phyloP scores from a whole-genome alignment of 1,284 basidiomycete genomes.

The Boletus sp. region DNA sequence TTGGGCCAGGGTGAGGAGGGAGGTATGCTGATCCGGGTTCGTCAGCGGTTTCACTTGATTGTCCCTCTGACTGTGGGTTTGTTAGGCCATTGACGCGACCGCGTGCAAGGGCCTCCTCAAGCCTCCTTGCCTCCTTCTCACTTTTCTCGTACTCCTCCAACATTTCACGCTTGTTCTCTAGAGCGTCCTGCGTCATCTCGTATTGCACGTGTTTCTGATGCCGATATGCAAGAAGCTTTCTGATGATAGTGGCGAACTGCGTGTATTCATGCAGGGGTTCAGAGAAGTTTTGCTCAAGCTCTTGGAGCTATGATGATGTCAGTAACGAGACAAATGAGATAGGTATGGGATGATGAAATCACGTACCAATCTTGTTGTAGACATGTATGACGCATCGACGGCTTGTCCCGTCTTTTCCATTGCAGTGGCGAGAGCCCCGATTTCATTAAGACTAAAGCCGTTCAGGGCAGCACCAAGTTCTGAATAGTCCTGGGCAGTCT shows the following conservation, averaged over 20 bases:
- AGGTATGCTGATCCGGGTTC: conserved; percentile 48
- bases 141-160: conserved; percentile 91
- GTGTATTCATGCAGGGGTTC: conserved; percentile 96
- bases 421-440: conserved; percentile 67
- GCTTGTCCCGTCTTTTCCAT: conserved; percentile 96
- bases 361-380: conserved; percentile 79
- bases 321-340: conserved; percentile 12
- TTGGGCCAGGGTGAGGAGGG: conserved; percentile 75
- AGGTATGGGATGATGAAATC: conserved; percentile 5
- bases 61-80: conserved; percentile 32
- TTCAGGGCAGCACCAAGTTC: conserved; percentile 96
- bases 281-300: conserved; percentile 90
- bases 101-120: conserved; percentile 82
- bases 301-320: conserved; percentile 65
- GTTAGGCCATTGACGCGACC: conserved; percentile 42
- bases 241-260: conserved; percentile 95
- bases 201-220: conserved; percentile 99
- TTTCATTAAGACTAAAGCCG: conserved; percentile 91
- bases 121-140: conserved; percentile 85
- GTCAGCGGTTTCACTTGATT: conserved; percentile 35
- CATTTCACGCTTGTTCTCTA: conserved; percentile 85
- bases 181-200: conserved; percentile 91
- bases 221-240: conserved; percentile 89
- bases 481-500: conserved; percentile 87
- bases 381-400: conserved; percentile 91